phyloP scores from a whole-genome alignment of 176 grass and related monocot species.

The Juncus effusus region DNA sequence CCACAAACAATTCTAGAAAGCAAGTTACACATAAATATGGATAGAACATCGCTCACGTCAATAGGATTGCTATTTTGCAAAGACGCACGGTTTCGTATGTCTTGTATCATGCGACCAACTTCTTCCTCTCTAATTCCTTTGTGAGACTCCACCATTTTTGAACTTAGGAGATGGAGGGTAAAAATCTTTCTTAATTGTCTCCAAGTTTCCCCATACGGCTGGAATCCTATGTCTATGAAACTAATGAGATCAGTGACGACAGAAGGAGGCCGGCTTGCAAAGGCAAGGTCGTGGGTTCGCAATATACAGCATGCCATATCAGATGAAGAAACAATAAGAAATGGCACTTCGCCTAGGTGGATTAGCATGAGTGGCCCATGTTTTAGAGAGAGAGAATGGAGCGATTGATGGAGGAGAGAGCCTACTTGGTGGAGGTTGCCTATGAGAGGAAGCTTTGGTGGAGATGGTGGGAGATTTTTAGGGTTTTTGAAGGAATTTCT shows the following conservation, averaged over 20 bases:
- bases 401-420: constrained; percentile 21
- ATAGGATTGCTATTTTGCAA: not conserved
- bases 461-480: constrained; percentile 22
- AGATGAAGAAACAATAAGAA: constrained; percentile 26
- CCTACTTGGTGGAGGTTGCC: constrained; percentile 29
- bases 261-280: constrained; percentile 17
- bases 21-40: not conserved
- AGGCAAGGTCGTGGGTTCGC: constrained; percentile 25
- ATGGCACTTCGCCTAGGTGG: constrained; percentile 15
- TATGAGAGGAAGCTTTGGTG: constrained; percentile 26
- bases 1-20: constrained; percentile 13
- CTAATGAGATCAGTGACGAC: not conserved
- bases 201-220: constrained; percentile 24
- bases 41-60: not conserved
- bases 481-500: not conserved
- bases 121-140: constrained; percentile 16
- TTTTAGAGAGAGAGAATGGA: constrained; percentile 13
- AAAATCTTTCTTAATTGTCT: constrained; percentile 17
- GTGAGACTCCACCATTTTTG: constrained; percentile 15
- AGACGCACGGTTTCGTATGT: not conserved
- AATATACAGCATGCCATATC: constrained; percentile 25
- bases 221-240: constrained; percentile 1
- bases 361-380: constrained; percentile 26
- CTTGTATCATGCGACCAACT: not conserved
- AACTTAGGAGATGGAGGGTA: constrained; percentile 11